A percentile compares a stretch with the other conserved stretches of the same genome.
Evolutionary conservation across 441 rosid species (phyloP).

Genomic region (Melastoma candidum): DNA sequence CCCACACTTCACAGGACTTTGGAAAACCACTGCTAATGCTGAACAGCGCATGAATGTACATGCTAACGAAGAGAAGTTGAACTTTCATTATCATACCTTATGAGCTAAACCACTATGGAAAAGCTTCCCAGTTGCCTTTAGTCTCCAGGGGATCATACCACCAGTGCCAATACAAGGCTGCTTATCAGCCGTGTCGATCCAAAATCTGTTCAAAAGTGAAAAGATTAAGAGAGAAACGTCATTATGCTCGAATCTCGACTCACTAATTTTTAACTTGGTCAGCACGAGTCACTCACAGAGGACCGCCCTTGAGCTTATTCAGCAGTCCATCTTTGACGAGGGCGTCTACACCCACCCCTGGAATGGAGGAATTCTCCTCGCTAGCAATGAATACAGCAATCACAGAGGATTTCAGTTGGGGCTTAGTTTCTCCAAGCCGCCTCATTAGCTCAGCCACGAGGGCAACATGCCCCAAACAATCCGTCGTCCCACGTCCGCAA

Average conservation of each 20-base stretch:
- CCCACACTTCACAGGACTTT: no score
- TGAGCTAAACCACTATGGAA: constrained; percentile 96
- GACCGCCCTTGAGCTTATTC: constrained; percentile 80
- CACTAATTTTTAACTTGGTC: no score
- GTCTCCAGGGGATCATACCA: constrained; percentile 94
- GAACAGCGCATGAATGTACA: no score
- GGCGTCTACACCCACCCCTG: constrained; percentile 94
- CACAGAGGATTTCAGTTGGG: constrained; percentile 54
- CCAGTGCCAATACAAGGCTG: constrained; percentile 99
- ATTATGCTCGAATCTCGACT: background rate
- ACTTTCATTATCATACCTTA: constrained; percentile 36
- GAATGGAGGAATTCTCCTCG: constrained; percentile 78
- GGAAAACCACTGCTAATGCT: no score
- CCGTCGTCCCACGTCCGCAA: constrained; percentile 90
- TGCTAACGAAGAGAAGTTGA: no score
- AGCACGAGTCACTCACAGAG: constrained; percentile 41
- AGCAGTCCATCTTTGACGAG: constrained; percentile 70
- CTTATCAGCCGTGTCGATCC: constrained; percentile 97
- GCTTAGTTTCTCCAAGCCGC: constrained; percentile 68
- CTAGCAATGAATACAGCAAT: constrained; percentile 88
- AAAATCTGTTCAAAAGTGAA: constrained; percentile 38
- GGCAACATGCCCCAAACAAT: constrained; percentile 95
- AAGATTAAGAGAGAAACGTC: constrained; percentile 6
- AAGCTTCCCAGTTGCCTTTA: constrained; percentile 80
- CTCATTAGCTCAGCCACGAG: constrained; percentile 82